Evolutionary conservation across 768 basidiomycete genomes (phyloP), one percentile per base, ranked within the genome.

Genomic region (Xerocomus spinulosus): DNA sequence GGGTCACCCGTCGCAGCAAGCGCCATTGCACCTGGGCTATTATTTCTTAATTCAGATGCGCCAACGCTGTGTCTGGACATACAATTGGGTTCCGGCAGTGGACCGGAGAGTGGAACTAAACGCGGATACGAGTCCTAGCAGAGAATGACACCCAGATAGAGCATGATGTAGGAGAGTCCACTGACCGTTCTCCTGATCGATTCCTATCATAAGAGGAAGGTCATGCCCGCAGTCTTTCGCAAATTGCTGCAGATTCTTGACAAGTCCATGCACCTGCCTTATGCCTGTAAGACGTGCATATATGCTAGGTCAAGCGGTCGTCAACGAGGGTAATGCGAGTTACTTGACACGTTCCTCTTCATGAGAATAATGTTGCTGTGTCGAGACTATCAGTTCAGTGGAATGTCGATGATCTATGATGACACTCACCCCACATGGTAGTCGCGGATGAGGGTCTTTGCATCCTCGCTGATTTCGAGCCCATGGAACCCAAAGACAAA

Each of bases 401-500:
- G 10, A 3, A 8, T 5, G 5, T 7, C 8, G n/a, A 12, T 24
- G 21, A n/a, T 23, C 7, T 4, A 20, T 4, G 15, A 34, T 34
- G 17, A 28, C 7, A 56, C 68, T 21, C 52, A 74, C 66, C 84
- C 85, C 41, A 85, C 70, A 61, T 80, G 69, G 66, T 85, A 85
- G 38, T 83, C 77, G 29, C 64, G 65, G 42, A 86, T 82, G 46
- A 86, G 76, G 0, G 68, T 72, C 54, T 68, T 73, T 51, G 80
- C 74, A 48, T 84, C 71, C 24, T 75, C 68, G 50, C 67, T 77
- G 28, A 76, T 64, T 42, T 76, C 68, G 30, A 74, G 64, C 3
- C 83, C 83, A 57, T 82, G 80, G 60, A 85, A 86, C 15, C 85
- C 85, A 51, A 83, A 70, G 13, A 87, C 80, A 55, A 87, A 85